Evolutionary conservation across 805 yeast species (phyloP), one percentile per base, ranked within the genome.

Genomic region (Schizosaccharomyces osmophilus): DNA sequence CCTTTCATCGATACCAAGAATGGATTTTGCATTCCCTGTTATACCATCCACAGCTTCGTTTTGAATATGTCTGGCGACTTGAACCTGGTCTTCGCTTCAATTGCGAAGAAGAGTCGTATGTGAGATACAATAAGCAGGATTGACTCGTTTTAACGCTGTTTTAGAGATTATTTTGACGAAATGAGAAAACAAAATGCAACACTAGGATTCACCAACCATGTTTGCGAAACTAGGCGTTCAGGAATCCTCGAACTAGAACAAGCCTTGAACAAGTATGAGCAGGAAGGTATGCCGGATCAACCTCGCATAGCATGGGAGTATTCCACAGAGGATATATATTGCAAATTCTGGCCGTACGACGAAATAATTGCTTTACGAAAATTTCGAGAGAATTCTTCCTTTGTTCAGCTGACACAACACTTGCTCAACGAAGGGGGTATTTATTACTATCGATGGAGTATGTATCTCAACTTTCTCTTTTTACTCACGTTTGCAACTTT

Each of bases 1-100:
- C 87, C 0, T 85, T 85, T 68, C 79, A 97, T 69, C 89, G 90
- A 71, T 93, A 93, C 97, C 93, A 97, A 71, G 78, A 95, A 48
- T 90, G 84, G 74, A 90, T 93, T 69, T 84, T 95, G 2, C 97
- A 97, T 0, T 85, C 77, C 70, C 93, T 93, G 73, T 90, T 81
- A 74, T 79, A 88, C 68, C 81, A 81, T 62, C 69, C 87, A 57
- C 72, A 89, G 66, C 70, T 74, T 57, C 76, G 83, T 42, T 93
- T 85, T 73, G 90, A 87, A 64, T 93, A 83, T 77, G 90, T 90
- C 73, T 89, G 95, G 81, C 78, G 98, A 65, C 95, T 90, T 13
- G 98, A 90, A 71, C 98, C 98, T 0, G 87, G 83, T 65, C 88
- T 89, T 60, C 41, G 41, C 15, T 36, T 36, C 8, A 36, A 9